phyloP scores from a whole-genome alignment of 495 filamentous ascomycete species.

The Lasiosphaeris hirsuta region DNA sequence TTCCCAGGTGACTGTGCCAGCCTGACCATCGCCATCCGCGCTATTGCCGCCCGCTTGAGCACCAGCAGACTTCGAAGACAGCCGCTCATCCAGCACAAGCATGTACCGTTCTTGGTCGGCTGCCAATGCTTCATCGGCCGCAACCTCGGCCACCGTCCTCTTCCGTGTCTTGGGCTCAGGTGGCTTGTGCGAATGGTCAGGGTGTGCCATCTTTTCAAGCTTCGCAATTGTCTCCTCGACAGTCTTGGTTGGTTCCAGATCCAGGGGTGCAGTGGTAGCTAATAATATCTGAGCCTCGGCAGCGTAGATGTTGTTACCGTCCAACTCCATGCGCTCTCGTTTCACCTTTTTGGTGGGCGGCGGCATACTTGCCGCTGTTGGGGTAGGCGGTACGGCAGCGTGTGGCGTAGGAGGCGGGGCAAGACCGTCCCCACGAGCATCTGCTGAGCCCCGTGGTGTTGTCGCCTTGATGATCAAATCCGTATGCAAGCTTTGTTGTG shows the following conservation, averaged over 20 bases:
- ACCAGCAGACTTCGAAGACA: conserved; percentile 56
- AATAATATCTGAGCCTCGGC: conserved; percentile 70
- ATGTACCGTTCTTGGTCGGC: conserved; percentile 87
- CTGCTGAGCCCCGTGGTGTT: conserved; percentile 54
- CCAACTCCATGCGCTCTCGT: conserved; percentile 66
- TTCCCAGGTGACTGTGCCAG: conserved; percentile 67
- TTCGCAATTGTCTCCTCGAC: conserved; percentile 64
- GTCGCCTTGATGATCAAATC: conserved; percentile 74
- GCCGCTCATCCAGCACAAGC: conserved; percentile 87
- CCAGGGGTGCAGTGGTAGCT: conserved; percentile 68
- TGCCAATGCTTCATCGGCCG: conserved; percentile 85
- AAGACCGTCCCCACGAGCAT: conserved; percentile 47
- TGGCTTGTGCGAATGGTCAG: conserved; percentile 68
- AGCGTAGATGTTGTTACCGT: conserved; percentile 63
- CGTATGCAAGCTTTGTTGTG: conserved; percentile 63
- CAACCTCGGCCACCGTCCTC: conserved; percentile 89
- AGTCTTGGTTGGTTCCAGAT: conserved; percentile 68
- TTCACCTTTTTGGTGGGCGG: conserved; percentile 68
- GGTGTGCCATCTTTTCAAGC: conserved; percentile 66
- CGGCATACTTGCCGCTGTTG: conserved; percentile 47
- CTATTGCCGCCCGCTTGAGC: conserved; percentile 57
- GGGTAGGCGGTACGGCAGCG: conserved; percentile 60
- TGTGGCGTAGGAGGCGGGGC: conserved; percentile 64
- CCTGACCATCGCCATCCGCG: conserved; percentile 69
- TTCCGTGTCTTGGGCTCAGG: conserved; percentile 87